Conservation (phyloP, 768 basidiomycete species). For the Vishniacozyma victoriae region DNA sequence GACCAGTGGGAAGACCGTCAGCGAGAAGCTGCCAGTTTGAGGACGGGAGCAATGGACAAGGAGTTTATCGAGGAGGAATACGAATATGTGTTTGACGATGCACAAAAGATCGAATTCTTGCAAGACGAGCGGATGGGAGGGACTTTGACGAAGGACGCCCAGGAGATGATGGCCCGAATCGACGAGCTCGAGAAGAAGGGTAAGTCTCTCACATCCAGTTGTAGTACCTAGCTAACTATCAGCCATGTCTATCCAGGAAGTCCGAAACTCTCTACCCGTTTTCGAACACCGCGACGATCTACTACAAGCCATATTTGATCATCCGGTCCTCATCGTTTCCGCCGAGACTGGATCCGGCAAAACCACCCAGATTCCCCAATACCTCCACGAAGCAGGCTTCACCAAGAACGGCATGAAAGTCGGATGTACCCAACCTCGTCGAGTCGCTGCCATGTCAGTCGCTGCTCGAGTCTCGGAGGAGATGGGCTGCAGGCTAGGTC, state of each 20-base stretch:
- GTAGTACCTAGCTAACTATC: background rate
- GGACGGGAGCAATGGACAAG: slow-evolving; percentile 87
- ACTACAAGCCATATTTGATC: slow-evolving; percentile 77
- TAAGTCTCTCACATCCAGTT: slow-evolving; percentile 47
- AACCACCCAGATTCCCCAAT: slow-evolving; percentile 96
- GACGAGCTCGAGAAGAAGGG: slow-evolving; percentile 86
- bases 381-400: slow-evolving; percentile 95
- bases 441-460: slow-evolving; percentile 98
- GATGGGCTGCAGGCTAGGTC: slow-evolving; percentile 93
- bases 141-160: slow-evolving; percentile 75
- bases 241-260: slow-evolving; percentile 88
- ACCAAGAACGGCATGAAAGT: slow-evolving; percentile 72
- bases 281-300: slow-evolving; percentile 82
- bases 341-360: slow-evolving; percentile 99
- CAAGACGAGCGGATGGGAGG: slow-evolving; percentile 65
- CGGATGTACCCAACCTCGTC: slow-evolving; percentile 95
- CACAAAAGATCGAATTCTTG: slow-evolving; percentile 91
- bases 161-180: slow-evolving; percentile 75
- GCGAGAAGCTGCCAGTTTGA: slow-evolving; percentile 80
- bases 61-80: slow-evolving; percentile 73
- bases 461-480: slow-evolving; percentile 98
- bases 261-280: slow-evolving; percentile 87
- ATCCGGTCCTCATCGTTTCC: slow-evolving; percentile 94
- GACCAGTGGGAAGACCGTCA: slow-evolving; percentile 97
- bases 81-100: slow-evolving; percentile 98